These are phyloP conservation scores for Lolium multiflorum DNA, from an alignment of 176 grass and related monocot species.

Conservation along the genomic window DNA sequence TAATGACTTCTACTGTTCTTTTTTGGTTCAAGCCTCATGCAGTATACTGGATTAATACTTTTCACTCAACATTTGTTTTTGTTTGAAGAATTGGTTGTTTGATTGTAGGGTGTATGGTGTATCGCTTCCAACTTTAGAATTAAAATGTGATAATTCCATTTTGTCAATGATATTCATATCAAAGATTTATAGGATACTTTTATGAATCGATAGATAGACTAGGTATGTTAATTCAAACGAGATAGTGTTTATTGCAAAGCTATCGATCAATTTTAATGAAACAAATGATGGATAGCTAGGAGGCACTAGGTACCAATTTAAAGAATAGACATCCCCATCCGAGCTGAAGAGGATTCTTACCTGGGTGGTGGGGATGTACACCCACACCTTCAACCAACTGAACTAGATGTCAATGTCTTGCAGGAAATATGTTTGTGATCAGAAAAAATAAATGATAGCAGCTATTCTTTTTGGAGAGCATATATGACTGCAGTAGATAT, in stretches of 20 bases:
- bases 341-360: not conserved
- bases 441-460: not conserved
- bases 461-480: not conserved
- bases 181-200: not conserved
- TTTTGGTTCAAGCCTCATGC: not conserved
- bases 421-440: conserved; percentile 7
- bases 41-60: conserved; percentile 1
- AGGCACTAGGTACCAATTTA: not conserved
- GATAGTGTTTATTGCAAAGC: conserved; percentile 23
- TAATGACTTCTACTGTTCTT: conserved; percentile 12
- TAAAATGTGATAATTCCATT: not conserved
- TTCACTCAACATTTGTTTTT: not conserved
- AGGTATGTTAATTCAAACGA: conserved; percentile 25
- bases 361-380: not conserved
- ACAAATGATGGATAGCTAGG: not conserved
- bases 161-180: not conserved
- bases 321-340: not conserved
- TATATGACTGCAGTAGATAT: conserved; percentile 36
- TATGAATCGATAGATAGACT: not conserved
- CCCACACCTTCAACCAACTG: not conserved
- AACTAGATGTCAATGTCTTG: not conserved
- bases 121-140: not conserved
- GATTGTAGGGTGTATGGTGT: conserved; percentile 11
- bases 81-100: conserved; percentile 1
- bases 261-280: not conserved